A percentile compares a stretch with the other conserved stretches of the same genome.
Conservation (phyloP, 1,139 yeast genomes). For the Citeromyces hawaiiensis region DNA sequence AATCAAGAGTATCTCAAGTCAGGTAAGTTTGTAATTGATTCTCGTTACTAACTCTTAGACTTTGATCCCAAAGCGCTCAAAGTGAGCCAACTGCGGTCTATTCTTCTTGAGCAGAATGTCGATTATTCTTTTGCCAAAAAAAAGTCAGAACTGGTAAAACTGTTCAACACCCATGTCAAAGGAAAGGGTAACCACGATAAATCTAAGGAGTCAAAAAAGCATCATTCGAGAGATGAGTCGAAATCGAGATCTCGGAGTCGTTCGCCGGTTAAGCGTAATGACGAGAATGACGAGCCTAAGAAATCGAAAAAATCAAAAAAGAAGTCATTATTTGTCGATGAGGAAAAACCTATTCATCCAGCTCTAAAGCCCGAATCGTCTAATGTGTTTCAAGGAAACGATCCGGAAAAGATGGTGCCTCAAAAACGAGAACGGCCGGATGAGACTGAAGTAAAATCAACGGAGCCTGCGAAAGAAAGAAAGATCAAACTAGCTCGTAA, state of each 20-base stretch:
- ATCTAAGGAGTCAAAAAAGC: conserved; percentile 13
- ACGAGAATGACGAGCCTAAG: conserved; percentile 3
- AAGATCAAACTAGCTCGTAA: neutral
- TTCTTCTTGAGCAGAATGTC: conserved; percentile 45
- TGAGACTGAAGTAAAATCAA: neutral
- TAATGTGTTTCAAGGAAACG: conserved; percentile 1
- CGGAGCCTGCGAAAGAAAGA: neutral
- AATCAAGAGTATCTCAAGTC: neutral
- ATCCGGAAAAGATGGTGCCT: neutral
- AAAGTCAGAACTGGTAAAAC: conserved; percentile 41
- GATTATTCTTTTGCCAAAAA: conserved; percentile 45
- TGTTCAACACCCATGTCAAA: conserved; percentile 35
- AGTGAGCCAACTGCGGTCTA: conserved; percentile 49
- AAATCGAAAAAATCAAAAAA: conserved; percentile 2
- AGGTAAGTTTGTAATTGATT: neutral
- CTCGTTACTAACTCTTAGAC: conserved; percentile 17
- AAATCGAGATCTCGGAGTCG: conserved; percentile 6
- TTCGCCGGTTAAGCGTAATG: neutral
- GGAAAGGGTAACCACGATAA: conserved; percentile 21
- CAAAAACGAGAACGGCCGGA: conserved; percentile 1
- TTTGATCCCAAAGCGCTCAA: conserved; percentile 52
- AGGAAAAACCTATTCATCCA: neutral
- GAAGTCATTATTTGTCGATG: conserved; percentile 5
- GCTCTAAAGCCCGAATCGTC: neutral
- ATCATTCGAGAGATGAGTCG: conserved; percentile 13